These are phyloP conservation scores for Triticum urartu DNA, from an alignment of 176 grass and related monocot species.

Conservation along the genomic window DNA sequence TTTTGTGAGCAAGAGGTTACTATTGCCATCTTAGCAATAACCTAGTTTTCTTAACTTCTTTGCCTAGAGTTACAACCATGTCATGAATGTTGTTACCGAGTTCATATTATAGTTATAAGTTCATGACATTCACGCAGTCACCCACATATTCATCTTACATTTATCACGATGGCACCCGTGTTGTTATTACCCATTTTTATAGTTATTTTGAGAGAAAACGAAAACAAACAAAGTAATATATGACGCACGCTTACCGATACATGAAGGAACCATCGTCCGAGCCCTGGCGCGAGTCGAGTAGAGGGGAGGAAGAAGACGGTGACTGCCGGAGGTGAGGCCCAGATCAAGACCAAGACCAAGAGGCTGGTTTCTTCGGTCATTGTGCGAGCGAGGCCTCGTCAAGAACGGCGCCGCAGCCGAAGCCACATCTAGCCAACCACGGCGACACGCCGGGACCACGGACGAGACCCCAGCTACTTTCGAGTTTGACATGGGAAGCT, in stretches of 20 bases:
- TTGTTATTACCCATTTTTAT: neutral
- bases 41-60: neutral
- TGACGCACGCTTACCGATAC: neutral
- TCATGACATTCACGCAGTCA: neutral
- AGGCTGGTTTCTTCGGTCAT: too few species aligned
- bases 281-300: neutral
- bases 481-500: too few species aligned
- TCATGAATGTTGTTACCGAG: too few species aligned
- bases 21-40: neutral
- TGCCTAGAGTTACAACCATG: too few species aligned
- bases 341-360: too few species aligned
- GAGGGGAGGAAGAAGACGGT: neutral
- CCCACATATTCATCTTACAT: neutral
- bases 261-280: neutral
- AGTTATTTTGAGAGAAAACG: neutral
- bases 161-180: neutral
- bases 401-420: too few species aligned
- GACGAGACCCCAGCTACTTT: too few species aligned
- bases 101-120: too few species aligned
- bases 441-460: too few species aligned
- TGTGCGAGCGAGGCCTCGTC: too few species aligned
- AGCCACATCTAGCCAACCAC: too few species aligned
- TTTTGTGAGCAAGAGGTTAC: too few species aligned
- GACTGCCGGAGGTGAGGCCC: neutral
- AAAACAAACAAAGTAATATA: neutral